phyloP scores from a whole-genome alignment of 129 eudicot species.

The Logfia minima region DNA sequence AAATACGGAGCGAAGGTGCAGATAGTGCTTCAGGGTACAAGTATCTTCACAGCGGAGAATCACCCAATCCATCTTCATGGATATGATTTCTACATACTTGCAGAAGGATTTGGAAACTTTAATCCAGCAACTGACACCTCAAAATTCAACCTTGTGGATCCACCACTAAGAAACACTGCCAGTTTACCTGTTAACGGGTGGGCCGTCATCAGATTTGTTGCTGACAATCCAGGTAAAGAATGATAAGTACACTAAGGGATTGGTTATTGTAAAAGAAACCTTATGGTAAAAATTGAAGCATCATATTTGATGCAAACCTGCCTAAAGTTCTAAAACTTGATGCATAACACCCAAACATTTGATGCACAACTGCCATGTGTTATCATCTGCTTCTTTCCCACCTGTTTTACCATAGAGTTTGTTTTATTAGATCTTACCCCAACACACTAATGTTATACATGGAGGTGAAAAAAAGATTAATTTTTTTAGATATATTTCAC shows the following conservation, averaged over 20 bases:
- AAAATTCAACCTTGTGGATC: constrained; percentile 91
- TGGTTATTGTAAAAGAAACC: background rate
- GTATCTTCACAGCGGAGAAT: constrained; percentile 78
- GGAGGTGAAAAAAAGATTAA: constrained; percentile 2
- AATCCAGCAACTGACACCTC: constrained; percentile 66
- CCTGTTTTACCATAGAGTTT: too few relatives aligned
- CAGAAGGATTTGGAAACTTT: constrained; percentile 90
- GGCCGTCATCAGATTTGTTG: constrained; percentile 88
- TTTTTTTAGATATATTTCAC: background rate
- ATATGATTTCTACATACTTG: constrained; percentile 88
- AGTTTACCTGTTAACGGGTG: constrained; percentile 85
- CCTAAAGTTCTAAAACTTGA: too few relatives aligned
- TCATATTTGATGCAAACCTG: too few relatives aligned
- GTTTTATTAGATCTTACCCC: too few relatives aligned
- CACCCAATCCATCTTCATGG: constrained; percentile 99
- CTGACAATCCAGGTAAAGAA: constrained; percentile 90
- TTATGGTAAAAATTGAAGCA: too few relatives aligned
- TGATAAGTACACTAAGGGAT: background rate
- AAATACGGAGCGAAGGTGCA: constrained; percentile 81
- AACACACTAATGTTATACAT: background rate
- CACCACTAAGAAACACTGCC: constrained; percentile 84
- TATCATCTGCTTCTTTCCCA: too few relatives aligned
- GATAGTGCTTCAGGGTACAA: constrained; percentile 85
- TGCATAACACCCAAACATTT: too few relatives aligned
- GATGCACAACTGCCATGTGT: too few relatives aligned